phyloP scores from a whole-genome alignment of 805 yeast genomes.

The Candida sakaeoensis region DNA sequence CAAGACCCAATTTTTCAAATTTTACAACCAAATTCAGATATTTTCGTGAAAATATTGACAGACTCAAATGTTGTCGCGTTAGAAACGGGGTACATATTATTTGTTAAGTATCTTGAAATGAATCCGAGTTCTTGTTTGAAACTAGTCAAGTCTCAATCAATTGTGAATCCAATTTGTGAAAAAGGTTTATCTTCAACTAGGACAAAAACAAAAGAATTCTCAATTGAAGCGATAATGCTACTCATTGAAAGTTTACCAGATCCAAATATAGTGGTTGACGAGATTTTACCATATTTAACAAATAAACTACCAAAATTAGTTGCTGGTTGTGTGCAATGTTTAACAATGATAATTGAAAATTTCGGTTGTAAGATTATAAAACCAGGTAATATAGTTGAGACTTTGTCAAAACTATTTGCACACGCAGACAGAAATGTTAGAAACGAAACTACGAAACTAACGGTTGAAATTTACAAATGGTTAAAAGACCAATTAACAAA shows the following conservation, averaged over 20 bases:
- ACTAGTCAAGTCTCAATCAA: constrained; percentile 33
- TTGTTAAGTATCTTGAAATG: constrained; percentile 51
- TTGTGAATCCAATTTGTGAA: constrained; percentile 60
- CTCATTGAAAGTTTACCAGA: constrained; percentile 59
- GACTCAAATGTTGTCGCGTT: constrained; percentile 92
- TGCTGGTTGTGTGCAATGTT: constrained; percentile 57
- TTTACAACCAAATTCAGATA: constrained; percentile 40
- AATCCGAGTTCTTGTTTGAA: constrained; percentile 40
- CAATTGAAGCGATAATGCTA: constrained; percentile 59
- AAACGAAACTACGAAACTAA: constrained; percentile 64
- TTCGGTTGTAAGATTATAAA: constrained; percentile 64
- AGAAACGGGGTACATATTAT: constrained; percentile 66
- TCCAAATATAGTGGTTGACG: constrained; percentile 65
- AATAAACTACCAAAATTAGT: constrained; percentile 77
- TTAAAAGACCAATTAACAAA: constrained; percentile 61
- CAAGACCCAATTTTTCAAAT: constrained; percentile 55
- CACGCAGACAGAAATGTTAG: constrained; percentile 89
- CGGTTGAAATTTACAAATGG: constrained; percentile 71
- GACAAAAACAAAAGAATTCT: constrained; percentile 64
- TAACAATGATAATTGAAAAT: constrained; percentile 50
- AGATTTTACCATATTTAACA: constrained; percentile 55
- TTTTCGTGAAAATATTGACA: constrained; percentile 54
- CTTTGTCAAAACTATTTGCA: constrained; percentile 64
- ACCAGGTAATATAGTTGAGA: constrained; percentile 54
- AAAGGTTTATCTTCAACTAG: constrained; percentile 78